Base-by-base conservation (phyloP, 768 basidiomycete species). In the Pleurotus citrinopileatus region DNA sequence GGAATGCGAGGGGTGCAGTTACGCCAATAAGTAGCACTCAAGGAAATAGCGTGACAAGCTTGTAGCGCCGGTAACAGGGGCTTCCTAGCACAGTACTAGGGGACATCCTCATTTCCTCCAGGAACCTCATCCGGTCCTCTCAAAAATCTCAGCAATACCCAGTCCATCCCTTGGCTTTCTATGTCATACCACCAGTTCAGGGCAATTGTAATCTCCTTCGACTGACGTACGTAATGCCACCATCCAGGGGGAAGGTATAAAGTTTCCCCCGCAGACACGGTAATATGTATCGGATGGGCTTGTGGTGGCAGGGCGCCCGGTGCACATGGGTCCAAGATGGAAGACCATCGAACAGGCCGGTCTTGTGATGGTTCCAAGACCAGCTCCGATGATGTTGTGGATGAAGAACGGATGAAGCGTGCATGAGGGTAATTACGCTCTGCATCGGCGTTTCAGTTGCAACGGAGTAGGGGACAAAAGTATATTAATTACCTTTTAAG, bases 131-230 rank as follows among this genome's bases (percentile, higher is more conserved):
- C 62, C 8, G 65, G 57, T 32, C 77, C 77, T 61, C 86, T 71
- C 61, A 91, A 64, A 64, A 86, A 78, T 54, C 77, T 85, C 20
- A 90, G 65, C 66, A 83, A 72, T 13, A 87, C 76, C 89, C 89
- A 92, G 5, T 77, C 69, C 72, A 80, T 79, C 12, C 91, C 89
- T 53, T 77, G 70, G 65, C 86, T 78, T 64, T 91, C 87, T 59
- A 87, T 77, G 61, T 94, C 91, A 65, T 91, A 92, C 91, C 91
- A 94, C 85, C 89, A 93, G 62, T 94, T 94, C 19, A 91, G 61
- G 1, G 90, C 89, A 55, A 93, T 81, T 1, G 81, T 84, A 20
- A 75, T 72, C 55, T 76, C 72, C 3, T 76, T 79, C 3, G 79
- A 72, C 64, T 97, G 94, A 36, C 82, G 77, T 29, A 96, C 92